Conservation (phyloP, 495 filamentous ascomycete species). For the Tuber microsphaerosporum region DNA sequence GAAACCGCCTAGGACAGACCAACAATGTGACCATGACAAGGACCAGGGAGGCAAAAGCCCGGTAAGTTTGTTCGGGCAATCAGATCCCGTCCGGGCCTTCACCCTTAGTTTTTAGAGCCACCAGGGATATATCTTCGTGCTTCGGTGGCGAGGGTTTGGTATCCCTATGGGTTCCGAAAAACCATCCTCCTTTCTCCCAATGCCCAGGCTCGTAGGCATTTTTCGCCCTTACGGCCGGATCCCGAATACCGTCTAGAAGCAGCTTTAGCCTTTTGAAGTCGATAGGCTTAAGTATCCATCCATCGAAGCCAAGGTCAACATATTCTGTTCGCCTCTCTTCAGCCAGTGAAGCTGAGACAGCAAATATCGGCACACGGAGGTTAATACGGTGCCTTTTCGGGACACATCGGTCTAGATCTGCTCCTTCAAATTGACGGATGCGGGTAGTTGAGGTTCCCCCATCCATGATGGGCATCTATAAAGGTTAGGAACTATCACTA, state of each 20-base stretch:
- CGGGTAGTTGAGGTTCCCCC: slow-evolving; percentile 73
- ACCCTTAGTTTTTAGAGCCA: not conserved
- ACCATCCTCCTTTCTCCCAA: slow-evolving; percentile 73
- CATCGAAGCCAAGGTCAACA: slow-evolving; percentile 78
- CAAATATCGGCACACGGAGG: slow-evolving; percentile 68
- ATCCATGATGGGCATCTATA: slow-evolving; percentile 87
- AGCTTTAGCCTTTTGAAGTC: slow-evolving; percentile 61
- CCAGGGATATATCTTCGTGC: slow-evolving; percentile 2
- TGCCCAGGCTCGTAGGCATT: slow-evolving; percentile 56
- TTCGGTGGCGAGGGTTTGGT: not conserved
- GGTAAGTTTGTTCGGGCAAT: not conserved
- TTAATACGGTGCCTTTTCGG: slow-evolving; percentile 18
- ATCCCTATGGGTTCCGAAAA: slow-evolving; percentile 39
- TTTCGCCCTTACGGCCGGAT: slow-evolving; percentile 46
- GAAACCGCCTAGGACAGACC: not conserved
- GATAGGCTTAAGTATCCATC: slow-evolving; percentile 75
- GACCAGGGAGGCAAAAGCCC: not conserved
- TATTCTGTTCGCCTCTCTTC: slow-evolving; percentile 65
- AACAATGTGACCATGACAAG: not conserved
- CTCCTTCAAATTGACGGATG: slow-evolving; percentile 64
- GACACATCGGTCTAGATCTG: slow-evolving; percentile 24
- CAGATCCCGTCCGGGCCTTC: not conserved
- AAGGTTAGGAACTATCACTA: slow-evolving; percentile 12
- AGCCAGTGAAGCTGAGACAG: slow-evolving; percentile 77
- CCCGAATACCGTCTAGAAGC: slow-evolving; percentile 55